phyloP scores from a whole-genome alignment of 768 basidiomycete species.

The Phlegmacium glaucopus region DNA sequence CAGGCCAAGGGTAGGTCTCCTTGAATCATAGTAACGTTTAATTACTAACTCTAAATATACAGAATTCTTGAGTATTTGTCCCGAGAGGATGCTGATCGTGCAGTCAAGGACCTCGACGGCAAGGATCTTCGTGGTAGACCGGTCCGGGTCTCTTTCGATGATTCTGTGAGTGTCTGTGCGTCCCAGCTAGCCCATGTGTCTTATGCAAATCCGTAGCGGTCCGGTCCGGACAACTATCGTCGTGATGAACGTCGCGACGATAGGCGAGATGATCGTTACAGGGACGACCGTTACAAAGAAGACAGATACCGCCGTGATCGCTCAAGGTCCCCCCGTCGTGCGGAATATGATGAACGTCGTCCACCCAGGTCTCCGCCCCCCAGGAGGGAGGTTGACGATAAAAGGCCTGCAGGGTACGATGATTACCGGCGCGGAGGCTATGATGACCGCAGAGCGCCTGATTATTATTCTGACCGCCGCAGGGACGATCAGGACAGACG shows the following conservation, averaged over 20 bases:
- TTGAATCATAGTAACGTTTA: background rate
- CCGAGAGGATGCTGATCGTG: constrained; percentile 88
- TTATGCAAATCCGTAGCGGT: constrained; percentile 41
- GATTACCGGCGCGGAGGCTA: constrained; percentile 80
- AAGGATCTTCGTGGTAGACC: constrained; percentile 83
- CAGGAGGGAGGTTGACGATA: constrained; percentile 79
- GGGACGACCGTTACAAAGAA: constrained; percentile 57
- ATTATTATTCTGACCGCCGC: constrained; percentile 85
- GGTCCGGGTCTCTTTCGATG: constrained; percentile 68
- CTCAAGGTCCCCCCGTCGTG: constrained; percentile 77
- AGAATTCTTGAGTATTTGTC: constrained; percentile 91
- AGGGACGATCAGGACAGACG: constrained; percentile 71
- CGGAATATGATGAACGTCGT: constrained; percentile 73
- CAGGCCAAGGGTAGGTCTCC: constrained; percentile 77
- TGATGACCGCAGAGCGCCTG: constrained; percentile 82
- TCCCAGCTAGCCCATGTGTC: background rate
- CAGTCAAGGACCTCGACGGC: constrained; percentile 83
- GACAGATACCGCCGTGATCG: constrained; percentile 74
- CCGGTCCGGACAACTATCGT: constrained; percentile 69
- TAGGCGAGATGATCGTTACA: constrained; percentile 55
- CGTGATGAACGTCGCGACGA: constrained; percentile 71
- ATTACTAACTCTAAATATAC: constrained; percentile 1
- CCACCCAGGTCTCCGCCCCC: constrained; percentile 74
- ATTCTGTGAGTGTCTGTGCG: constrained; percentile 46
- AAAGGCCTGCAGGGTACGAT: constrained; percentile 91